A percentile compares a stretch with the other conserved stretches of the same genome.
These are phyloP conservation scores for Salisapilia sapeloensis DNA, from an alignment of 352 stramenopile species.

Conservation along the genomic window DNA sequence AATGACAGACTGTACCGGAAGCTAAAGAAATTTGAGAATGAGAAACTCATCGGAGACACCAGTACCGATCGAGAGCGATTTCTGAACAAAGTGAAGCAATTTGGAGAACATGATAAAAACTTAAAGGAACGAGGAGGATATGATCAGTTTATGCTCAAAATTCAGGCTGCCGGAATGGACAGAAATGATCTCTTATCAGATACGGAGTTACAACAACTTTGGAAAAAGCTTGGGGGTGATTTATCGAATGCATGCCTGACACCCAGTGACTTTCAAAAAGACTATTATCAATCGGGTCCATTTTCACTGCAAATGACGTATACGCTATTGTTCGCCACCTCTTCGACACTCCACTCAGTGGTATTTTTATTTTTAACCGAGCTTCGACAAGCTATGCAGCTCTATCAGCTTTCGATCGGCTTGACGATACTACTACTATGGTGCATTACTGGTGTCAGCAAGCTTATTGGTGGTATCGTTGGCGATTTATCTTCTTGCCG, in stretches of 20 bases:
- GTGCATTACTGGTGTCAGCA: constrained; percentile 26
- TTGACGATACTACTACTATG: constrained; percentile 35
- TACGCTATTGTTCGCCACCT: constrained; percentile 30
- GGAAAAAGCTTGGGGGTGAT: neutral
- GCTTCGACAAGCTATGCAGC: constrained; percentile 18
- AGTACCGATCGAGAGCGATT: neutral
- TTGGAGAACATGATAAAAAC: neutral
- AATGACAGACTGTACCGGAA: neutral
- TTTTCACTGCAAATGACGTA: constrained; percentile 8
- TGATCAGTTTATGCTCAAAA: neutral
- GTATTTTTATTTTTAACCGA: constrained; percentile 45
- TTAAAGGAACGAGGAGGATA: no score
- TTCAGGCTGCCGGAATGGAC: neutral
- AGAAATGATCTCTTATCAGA: no score
- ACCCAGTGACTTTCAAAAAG: neutral
- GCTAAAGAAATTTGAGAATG: neutral
- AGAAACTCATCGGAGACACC: neutral
- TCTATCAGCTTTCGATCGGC: constrained; percentile 33
- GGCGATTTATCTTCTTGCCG: constrained; percentile 28
- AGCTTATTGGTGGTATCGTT: constrained; percentile 28
- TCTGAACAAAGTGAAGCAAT: neutral
- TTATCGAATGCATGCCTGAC: neutral
- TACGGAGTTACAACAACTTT: neutral
- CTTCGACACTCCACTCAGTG: constrained; percentile 32
- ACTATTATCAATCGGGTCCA: neutral